Base-by-base conservation (phyloP, 257 asterid species). In the Nicotiana knightiana region DNA sequence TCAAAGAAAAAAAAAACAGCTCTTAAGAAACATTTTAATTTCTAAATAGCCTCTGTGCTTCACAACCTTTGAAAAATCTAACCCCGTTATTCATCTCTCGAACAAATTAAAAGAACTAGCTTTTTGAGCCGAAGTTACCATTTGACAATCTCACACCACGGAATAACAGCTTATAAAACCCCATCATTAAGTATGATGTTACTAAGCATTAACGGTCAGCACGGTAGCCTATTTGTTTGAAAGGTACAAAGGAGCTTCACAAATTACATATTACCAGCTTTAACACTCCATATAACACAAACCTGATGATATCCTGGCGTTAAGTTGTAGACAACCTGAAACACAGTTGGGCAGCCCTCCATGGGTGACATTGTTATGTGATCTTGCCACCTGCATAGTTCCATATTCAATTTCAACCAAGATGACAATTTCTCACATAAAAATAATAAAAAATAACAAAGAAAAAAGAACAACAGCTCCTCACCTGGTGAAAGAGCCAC, bases 401-500 rank as follows among this genome's bases (percentile, higher is more conserved):
- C 63, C 53, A 85, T 58, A 85, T 66, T 24, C 57, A 76, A 55
- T 55, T 32, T 68, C 39, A 55, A 48, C 33, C 55, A 67, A 6
- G 46, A 9, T 13, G n/a, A 30, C 55, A 75, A 15, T 4, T 55
- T 59, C 57, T 79, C 81, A 63, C 83, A 76, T 64, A 37, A 58
- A 79, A 46, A 12, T 26, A 67, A 51, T 46, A 24, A 75, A 58
- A 81, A 71, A 39, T 77, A 80, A 35, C 73, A 73, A 84, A 70
- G 57, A 81, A 59, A 75, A 64, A 83, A 68, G 62, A 73, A 48
- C 79, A 24, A 64, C 67, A 73, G 55, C 73, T 16, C 68, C 82
- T 89, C 86, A 92, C 97, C 97, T 89, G 82, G 91, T 88, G 84
- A 92, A 92, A 65, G 97, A 59, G 82, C 97, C 97, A 81, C 97